These are phyloP conservation scores for Hypericum androsaemum DNA, from an alignment of 345 rosid genomes.

Conservation along the genomic window DNA sequence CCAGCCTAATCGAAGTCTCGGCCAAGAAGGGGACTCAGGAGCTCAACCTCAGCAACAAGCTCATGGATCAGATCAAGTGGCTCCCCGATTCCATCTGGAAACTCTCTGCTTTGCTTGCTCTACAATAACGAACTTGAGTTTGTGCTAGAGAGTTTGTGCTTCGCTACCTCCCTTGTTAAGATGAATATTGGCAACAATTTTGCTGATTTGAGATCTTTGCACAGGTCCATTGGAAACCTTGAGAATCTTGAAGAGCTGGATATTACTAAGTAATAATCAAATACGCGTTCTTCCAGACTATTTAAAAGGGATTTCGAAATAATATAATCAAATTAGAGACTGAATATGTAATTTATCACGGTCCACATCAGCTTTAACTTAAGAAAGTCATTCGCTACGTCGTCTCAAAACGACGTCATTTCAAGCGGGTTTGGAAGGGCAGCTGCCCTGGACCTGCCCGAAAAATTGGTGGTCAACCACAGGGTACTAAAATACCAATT, in stretches of 20 bases:
- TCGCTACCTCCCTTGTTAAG: conserved; percentile 76
- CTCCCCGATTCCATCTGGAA: conserved; percentile 93
- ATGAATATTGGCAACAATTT: conserved; percentile 88
- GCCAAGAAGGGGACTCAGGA: conserved; percentile 74
- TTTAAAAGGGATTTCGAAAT: too few relatives aligned
- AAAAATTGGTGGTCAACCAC: too few relatives aligned
- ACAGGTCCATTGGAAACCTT: conserved; percentile 88
- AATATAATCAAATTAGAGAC: too few relatives aligned
- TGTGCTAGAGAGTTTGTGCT: conserved; percentile 88
- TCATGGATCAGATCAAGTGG: conserved; percentile 88
- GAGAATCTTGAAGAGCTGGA: conserved; percentile 88
- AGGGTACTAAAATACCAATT: too few relatives aligned
- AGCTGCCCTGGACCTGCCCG: too few relatives aligned
- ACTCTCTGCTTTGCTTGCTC: conserved; percentile 54
- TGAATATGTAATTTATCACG: too few relatives aligned
- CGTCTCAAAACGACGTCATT: too few relatives aligned
- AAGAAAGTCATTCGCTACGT: too few relatives aligned
- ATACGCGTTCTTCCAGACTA: conserved; percentile 81
- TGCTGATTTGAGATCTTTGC: conserved; percentile 70
- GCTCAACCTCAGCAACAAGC: conserved; percentile 66
- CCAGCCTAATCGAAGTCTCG: conserved; percentile 79
- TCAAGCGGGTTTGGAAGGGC: too few relatives aligned
- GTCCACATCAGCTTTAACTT: too few relatives aligned
- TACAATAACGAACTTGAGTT: conserved; percentile 99
- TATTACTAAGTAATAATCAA: conserved; percentile 95